Conservation (phyloP, 2,329 filamentous ascomycete genomes). For the Beauveria sp. region DNA sequence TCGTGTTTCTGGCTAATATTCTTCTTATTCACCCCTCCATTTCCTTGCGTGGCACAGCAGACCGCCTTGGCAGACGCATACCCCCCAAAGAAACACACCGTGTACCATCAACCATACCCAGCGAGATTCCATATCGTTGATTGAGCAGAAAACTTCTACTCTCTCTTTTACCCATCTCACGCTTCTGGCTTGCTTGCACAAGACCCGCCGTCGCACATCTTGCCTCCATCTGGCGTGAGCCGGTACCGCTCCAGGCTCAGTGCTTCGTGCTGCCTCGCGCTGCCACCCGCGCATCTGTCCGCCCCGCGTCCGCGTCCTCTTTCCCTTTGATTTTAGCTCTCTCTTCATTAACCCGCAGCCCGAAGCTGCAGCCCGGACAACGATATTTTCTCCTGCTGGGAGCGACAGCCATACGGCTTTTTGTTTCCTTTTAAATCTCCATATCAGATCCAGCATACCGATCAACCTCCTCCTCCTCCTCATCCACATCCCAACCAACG, state of each 20-base stretch:
- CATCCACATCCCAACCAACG: not conserved
- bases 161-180: not conserved
- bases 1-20: no score
- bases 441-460: not conserved
- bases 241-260: not conserved
- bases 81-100: no score
- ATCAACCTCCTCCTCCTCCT: not conserved
- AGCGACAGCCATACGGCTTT: not conserved
- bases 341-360: no score
- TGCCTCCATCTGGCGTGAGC: not conserved
- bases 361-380: no score
- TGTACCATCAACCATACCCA: no score
- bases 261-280: not conserved
- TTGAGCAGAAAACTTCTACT: not conserved
- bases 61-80: no score
- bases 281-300: not conserved
- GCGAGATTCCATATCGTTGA: not conserved
- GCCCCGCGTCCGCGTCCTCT: not conserved
- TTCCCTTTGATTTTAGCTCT: not conserved
- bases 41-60: no score
- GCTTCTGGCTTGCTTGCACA: not conserved
- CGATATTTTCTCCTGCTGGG: not conserved
- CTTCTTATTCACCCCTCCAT: no score
- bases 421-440: not conserved
- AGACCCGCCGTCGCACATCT: not conserved